Evolutionary conservation across 371 early-diverging fungal genomes (phyloP).

Genomic region (Smittium mucronatum): DNA sequence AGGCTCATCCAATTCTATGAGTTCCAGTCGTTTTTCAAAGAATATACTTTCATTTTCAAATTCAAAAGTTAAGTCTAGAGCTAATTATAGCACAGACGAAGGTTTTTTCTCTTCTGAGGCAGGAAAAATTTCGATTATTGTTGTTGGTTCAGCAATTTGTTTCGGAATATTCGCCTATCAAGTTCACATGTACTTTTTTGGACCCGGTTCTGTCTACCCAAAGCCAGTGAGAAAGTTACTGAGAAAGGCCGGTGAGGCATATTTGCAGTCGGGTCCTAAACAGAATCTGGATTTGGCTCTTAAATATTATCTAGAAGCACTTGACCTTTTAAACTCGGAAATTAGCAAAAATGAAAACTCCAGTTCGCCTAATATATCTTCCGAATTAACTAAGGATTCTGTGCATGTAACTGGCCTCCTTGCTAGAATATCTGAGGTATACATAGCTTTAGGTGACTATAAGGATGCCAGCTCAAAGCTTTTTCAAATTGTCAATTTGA

Average conservation of each 20-base stretch:
- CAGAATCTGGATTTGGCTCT: slow-evolving; percentile 28
- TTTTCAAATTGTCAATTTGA: slow-evolving; percentile 12
- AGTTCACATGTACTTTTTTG: slow-evolving; percentile 18
- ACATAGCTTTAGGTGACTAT: slow-evolving; percentile 26
- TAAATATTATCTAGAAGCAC: slow-evolving; percentile 21
- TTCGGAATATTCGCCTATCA: slow-evolving; percentile 11
- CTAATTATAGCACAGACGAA: not conserved
- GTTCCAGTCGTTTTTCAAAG: too few relatives aligned
- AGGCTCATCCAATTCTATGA: too few relatives aligned
- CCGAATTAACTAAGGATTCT: slow-evolving; percentile 15
- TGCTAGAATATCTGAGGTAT: slow-evolving; percentile 27
- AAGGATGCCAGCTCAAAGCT: slow-evolving; percentile 20
- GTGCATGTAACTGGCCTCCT: slow-evolving; percentile 27
- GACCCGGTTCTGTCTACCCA: slow-evolving; percentile 23
- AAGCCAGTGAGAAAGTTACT: slow-evolving; percentile 21
- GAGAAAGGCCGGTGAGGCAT: slow-evolving; percentile 28
- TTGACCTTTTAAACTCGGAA: slow-evolving; percentile 21
- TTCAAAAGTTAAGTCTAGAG: too few relatives aligned
- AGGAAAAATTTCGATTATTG: slow-evolving; percentile 9
- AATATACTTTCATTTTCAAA: too few relatives aligned
- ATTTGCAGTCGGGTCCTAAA: slow-evolving; percentile 21
- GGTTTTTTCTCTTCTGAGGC: slow-evolving; percentile 7
- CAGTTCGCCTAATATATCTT: not conserved
- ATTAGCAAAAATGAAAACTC: not conserved
- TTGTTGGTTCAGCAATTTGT: slow-evolving; percentile 5